Conservation (phyloP, 257 asterid genomes). For the Plantago major region DNA sequence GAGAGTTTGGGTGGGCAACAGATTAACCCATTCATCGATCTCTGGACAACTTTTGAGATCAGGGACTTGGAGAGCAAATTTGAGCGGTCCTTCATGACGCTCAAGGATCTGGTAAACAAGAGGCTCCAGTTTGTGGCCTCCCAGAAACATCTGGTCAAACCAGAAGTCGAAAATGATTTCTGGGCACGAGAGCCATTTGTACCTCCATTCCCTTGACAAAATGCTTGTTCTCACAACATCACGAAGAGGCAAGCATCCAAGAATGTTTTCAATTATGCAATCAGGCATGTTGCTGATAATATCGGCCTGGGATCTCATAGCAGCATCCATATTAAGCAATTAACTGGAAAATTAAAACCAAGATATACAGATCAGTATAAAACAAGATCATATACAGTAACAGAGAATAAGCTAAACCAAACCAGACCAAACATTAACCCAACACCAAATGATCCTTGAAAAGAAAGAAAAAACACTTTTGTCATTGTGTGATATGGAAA, state of each 20-base stretch:
- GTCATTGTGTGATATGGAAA: neutral
- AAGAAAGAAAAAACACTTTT: neutral
- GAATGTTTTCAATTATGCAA: constrained; percentile 24
- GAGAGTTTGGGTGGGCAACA: constrained; percentile 19
- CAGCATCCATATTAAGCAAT: constrained; percentile 4
- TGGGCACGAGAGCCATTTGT: constrained; percentile 29
- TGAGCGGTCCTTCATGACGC: constrained; percentile 26
- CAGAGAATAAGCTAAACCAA: neutral
- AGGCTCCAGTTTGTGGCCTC: constrained; percentile 22
- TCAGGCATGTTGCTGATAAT: constrained; percentile 26
- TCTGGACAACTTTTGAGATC: constrained; percentile 18
- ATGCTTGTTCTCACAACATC: constrained; percentile 30
- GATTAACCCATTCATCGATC: constrained; percentile 26
- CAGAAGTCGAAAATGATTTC: constrained; percentile 18
- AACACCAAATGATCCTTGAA: neutral
- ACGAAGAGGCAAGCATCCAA: constrained; percentile 26
- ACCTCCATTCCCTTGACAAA: constrained; percentile 32
- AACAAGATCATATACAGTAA: neutral
- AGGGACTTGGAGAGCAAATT: constrained; percentile 23
- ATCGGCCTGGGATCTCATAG: constrained; percentile 11
- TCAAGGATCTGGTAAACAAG: constrained; percentile 21
- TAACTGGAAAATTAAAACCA: constrained; percentile 13
- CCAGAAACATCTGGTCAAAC: constrained; percentile 19
- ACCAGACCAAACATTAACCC: neutral
- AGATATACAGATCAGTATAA: neutral